Percentiles rank a stretch among this genome's conserved stretches.
These are phyloP conservation scores for Shiraia bambusicola DNA, from an alignment of 2,329 filamentous ascomycete species.

Conservation along the genomic window DNA sequence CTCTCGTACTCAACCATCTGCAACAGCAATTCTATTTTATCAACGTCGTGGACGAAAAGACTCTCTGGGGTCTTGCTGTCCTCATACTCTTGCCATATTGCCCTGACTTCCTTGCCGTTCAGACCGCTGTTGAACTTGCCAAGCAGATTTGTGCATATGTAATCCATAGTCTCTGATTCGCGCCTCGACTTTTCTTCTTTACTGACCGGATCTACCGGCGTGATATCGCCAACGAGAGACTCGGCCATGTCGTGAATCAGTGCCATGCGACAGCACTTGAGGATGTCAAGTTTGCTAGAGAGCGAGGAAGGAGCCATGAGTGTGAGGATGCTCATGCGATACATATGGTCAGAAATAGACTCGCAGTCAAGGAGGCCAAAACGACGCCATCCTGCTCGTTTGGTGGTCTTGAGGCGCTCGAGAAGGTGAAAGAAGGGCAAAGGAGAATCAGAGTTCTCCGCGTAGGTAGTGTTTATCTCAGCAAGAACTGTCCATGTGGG, in stretches of 20 bases:
- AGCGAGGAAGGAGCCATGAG: constrained; percentile 84
- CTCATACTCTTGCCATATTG: constrained; percentile 94
- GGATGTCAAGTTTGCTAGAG: constrained; percentile 69
- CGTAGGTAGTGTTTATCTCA: constrained; percentile 60
- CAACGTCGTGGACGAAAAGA: constrained; percentile 90
- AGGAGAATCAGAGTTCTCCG: constrained; percentile 67
- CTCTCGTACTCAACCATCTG: constrained; percentile 98
- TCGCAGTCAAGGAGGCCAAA: constrained; percentile 78
- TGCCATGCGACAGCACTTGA: constrained; percentile 90
- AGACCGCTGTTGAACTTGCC: constrained; percentile 72
- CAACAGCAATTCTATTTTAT: constrained; percentile 92
- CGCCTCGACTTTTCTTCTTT: constrained; percentile 88
- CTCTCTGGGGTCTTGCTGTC: constrained; percentile 80
- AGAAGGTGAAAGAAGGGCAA: constrained; percentile 93
- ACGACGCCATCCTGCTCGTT: constrained; percentile 91
- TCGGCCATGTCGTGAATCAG: constrained; percentile 98
- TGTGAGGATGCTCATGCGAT: constrained; percentile 95
- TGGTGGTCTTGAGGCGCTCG: constrained; percentile 91
- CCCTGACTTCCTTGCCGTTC: constrained; percentile 69
- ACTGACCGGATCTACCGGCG: constrained; percentile 79
- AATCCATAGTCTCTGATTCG: constrained; percentile 89
- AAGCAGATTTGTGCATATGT: constrained; percentile 72
- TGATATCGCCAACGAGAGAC: constrained; percentile 92
- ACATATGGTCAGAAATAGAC: constrained; percentile 98
- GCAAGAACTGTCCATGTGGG: constrained; percentile 57